Evolutionary conservation across 345 rosid species (phyloP), one percentile per base, ranked within the genome.

Genomic region (Rhodomyrtus tomentosa): DNA sequence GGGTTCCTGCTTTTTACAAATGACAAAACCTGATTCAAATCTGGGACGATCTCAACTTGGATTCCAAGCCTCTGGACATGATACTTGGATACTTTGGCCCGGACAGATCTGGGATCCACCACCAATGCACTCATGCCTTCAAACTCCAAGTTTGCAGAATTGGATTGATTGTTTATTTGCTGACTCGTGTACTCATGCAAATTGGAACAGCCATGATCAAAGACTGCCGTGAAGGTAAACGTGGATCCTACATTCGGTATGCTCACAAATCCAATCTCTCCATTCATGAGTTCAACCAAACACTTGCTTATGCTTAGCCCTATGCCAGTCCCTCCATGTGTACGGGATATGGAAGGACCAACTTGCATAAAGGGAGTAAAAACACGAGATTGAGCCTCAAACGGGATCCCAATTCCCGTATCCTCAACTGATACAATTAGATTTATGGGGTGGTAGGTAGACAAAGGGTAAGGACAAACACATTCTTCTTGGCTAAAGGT

Each of bases 291-390:
- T 81, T 91, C 90, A 84, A 95, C 99, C 89, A 96, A 89, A 88
- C 92, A 92, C 90, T 96, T 96, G 93, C 98, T 95, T 89, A 96
- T 96, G 93, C 99, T 96, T 55, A 96, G 93, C 52, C 99, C 99
- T 82, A 96, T 96, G 21, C 99, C 98, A 5, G 99, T 96, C 84
- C 99, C 99, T 53, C 99, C 99, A 58, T 92, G 96, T 10, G 93
- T 94, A 82, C 98, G 89, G 20, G 99, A 93, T 82, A 93, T 94
- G 58, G 98, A 96, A 38, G 98, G 98, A 81, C 92, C 97, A 12
- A 95, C 99, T 89, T 96, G 99, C 96, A 95, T 93, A 86, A 95
- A 96, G 59, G 94, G 99, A 45, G 98, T 96, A 86, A 96, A 96
- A 83, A 95, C 90, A 27, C 98, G 98, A 81, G 97, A 83, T 82